phyloP scores from a whole-genome alignment of 371 early-diverging fungal genomes.

The Lichtheimia ornata region DNA sequence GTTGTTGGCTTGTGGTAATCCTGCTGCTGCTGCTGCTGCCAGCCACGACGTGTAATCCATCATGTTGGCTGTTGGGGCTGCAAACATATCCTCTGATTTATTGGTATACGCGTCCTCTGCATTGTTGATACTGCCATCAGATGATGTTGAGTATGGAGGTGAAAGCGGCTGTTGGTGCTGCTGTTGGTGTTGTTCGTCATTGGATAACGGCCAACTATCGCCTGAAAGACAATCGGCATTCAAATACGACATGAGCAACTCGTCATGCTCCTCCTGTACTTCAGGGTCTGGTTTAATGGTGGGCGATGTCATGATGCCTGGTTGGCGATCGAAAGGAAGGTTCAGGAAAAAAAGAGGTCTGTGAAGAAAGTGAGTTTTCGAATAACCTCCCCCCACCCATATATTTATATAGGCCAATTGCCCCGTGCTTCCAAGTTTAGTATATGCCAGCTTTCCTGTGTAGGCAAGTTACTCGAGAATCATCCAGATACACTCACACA shows the following conservation, averaged over 20 bases:
- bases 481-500: no score
- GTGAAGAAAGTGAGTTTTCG: no score
- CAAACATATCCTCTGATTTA: conserved; percentile 3
- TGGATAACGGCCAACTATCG: conserved; percentile 13
- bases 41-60: conserved; percentile 9
- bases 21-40: conserved; percentile 7
- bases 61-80: neutral
- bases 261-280: conserved; percentile 9
- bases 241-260: conserved; percentile 39
- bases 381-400: no score
- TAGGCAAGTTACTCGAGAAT: no score
- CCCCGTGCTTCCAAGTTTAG: no score
- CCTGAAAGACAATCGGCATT: conserved; percentile 38
- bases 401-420: no score
- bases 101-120: conserved; percentile 1
- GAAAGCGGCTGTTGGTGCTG: conserved; percentile 10
- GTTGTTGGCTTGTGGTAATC: conserved; percentile 2
- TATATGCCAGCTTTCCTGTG: no score
- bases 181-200: neutral
- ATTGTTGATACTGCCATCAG: conserved; percentile 4
- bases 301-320: conserved; percentile 7
- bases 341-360: no score
- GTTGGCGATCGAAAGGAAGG: neutral
- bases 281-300: conserved; percentile 10
- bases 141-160: conserved; percentile 16